Evolutionary conservation across 140 eudicot species (phyloP), one percentile per base, ranked within the genome.

Genomic region (Senecio squalidus): DNA sequence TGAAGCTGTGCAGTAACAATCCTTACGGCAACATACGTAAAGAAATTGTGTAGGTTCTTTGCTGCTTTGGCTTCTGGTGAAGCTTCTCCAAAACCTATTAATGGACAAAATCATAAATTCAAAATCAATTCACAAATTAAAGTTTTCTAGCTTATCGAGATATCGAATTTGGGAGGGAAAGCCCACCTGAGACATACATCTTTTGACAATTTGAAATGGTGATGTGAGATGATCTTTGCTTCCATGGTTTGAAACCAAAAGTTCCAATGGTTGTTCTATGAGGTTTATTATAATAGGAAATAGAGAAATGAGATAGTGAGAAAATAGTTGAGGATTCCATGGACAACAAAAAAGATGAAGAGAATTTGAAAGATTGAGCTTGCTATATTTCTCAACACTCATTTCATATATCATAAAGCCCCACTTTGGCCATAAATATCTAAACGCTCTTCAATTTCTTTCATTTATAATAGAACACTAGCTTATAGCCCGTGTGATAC

Each of bases 31-130:
- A 84, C 67, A 23, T 71, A 91, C 16, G 94, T 91, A 85, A 91
- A 91, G 54, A 91, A 81, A 28, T 91, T 72, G 74, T 91, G 98
- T 29, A 91, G 82, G 54, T 87, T 82, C 61, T 71, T 79, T 22
- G 98, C 96, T 64, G 95, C 96, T 73, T 83, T 91, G 28, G 76
- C 70, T 68, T 91, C 98, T 25, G 98, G 98, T 11, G 96, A 91
- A 64, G 89, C 95, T 72, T 86, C 97, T 67, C 98, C 98, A 68
- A 84, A 86, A 62, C 98, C 98, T 91, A 70, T 57, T 62, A 60
- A 8, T 28, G 58, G 31, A 11, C 68, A 34, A 39, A 13, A 39
- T 66, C 3, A 52, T 66, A 68, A 40, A 40, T 29, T 39, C 38
- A 40, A 11, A 54, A 13, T 26, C 48, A 23, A 29, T 15, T 8